A percentile compares a stretch with the other conserved stretches of the same genome.
Evolutionary conservation across 2,329 filamentous ascomycete genomes (phyloP).

Genomic region (Sclerotinia sclerotiorum): DNA sequence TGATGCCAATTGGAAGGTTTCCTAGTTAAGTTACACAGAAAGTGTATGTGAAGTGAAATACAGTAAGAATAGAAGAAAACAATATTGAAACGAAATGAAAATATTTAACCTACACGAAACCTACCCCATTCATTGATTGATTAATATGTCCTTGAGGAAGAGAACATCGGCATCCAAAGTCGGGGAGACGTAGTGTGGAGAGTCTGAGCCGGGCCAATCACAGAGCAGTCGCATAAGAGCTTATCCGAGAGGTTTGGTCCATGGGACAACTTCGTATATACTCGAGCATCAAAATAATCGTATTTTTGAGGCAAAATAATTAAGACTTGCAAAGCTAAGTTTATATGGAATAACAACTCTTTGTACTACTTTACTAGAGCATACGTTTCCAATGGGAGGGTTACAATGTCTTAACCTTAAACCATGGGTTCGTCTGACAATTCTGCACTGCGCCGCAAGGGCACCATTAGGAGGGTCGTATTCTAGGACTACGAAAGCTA

Average conservation of each 20-base stretch:
- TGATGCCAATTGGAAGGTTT: background rate
- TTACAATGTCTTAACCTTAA: background rate
- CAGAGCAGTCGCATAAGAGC: background rate
- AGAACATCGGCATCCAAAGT: slow-evolving; percentile 18
- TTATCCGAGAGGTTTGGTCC: slow-evolving; percentile 3
- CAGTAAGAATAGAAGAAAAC: background rate
- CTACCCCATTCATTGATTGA: slow-evolving; percentile 14
- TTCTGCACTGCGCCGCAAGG: slow-evolving; percentile 15
- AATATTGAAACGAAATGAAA: background rate
- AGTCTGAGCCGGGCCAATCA: slow-evolving; percentile 5
- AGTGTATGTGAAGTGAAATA: background rate
- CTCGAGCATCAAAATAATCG: background rate
- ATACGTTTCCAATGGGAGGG: background rate
- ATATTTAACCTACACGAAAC: background rate
- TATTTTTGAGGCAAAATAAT: too few species aligned
- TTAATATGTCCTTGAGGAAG: slow-evolving; percentile 3
- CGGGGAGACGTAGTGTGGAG: slow-evolving; percentile 13
- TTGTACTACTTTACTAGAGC: background rate
- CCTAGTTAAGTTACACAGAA: background rate
- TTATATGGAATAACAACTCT: background rate
- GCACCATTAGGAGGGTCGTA: background rate
- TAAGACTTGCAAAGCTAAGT: background rate
- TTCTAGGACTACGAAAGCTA: background rate
- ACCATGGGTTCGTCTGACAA: slow-evolving; percentile 15
- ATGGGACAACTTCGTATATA: too few species aligned